phyloP scores from a whole-genome alignment of 164 flowering plant genomes.

The Dillenia suffruticosa region DNA sequence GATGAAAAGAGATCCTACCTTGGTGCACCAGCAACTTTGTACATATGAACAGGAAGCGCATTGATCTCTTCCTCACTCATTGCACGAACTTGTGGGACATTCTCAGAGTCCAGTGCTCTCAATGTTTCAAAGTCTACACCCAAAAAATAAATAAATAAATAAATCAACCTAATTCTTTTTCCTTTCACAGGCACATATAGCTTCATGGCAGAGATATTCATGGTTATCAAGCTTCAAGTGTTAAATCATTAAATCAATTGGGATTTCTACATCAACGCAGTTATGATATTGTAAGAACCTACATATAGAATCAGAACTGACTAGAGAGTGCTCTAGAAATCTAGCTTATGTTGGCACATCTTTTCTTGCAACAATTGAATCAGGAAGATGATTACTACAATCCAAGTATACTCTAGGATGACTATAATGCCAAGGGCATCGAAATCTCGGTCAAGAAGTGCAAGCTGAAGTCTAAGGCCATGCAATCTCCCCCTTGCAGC shows the following conservation, averaged over 20 bases:
- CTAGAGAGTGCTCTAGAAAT: no score
- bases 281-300: no score
- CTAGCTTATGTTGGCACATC: no score
- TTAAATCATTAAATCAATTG: no score
- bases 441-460: slow-evolving; percentile 93
- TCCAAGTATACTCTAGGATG: neutral
- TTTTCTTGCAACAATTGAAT: no score
- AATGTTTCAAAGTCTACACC: slow-evolving; percentile 90
- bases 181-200: no score
- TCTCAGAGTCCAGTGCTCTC: slow-evolving; percentile 68
- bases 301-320: no score
- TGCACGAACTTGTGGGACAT: slow-evolving; percentile 47
- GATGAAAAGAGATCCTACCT: slow-evolving; percentile 29
- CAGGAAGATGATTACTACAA: no score
- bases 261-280: no score
- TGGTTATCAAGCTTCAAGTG: no score
- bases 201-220: no score
- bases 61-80: slow-evolving; percentile 98
- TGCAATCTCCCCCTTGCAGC: slow-evolving; percentile 89
- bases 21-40: slow-evolving; percentile 50
- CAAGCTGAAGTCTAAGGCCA: slow-evolving; percentile 95
- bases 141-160: neutral
- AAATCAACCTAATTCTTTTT: no score
- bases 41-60: slow-evolving; percentile 88
- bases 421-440: slow-evolving; percentile 77